Evolutionary conservation across 805 yeast species (phyloP), one percentile per base, ranked within the genome.

Genomic region (Sugiyamaella mastotermitis): DNA sequence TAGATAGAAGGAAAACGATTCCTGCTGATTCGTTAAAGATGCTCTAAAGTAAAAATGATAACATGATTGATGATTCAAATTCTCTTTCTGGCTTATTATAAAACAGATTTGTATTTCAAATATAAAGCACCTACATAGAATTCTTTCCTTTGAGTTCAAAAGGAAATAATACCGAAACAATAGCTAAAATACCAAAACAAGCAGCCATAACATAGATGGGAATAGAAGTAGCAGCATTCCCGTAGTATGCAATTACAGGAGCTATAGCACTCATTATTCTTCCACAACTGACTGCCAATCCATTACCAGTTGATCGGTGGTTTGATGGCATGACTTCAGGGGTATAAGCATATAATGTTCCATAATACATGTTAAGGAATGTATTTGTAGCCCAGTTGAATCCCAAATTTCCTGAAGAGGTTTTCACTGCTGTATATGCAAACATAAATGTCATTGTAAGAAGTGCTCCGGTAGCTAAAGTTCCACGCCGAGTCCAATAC

Each of bases 401-500:
- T n/a, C n/a, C n/a, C n/a, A n/a, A n/a, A n/a, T n/a, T n/a, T n/a
- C n/a, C n/a, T n/a, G n/a, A n/a, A n/a, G n/a, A n/a, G n/a, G n/a
- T n/a, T n/a, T n/a, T n/a, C n/a, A n/a, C n/a, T n/a, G n/a, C n/a
- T n/a, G n/a, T n/a, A n/a, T 79, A 77, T 37, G 77, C 78, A 49
- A 78, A 77, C 39, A 79, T 57, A 29, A 79, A 66, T 2, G 76
- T 72, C 61, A 80, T 80, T 0, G 78, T 65, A 25, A 72, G 51
- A 5, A 78, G 15, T 3, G 78, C 68, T 19, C 83, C 78, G 23
- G 64, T 56, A 1, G 58, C 57, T 67, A 78, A 64, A 0, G 79
- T 67, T 9, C 82, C 82, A 51, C 76, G 66, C 58, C 83, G n/a
- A n/a, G n/a, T 61, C n/a, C n/a, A n/a, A n/a, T n/a, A n/a, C n/a